phyloP scores from a whole-genome alignment of 257 asterid species.

The Gentiana straminea region DNA sequence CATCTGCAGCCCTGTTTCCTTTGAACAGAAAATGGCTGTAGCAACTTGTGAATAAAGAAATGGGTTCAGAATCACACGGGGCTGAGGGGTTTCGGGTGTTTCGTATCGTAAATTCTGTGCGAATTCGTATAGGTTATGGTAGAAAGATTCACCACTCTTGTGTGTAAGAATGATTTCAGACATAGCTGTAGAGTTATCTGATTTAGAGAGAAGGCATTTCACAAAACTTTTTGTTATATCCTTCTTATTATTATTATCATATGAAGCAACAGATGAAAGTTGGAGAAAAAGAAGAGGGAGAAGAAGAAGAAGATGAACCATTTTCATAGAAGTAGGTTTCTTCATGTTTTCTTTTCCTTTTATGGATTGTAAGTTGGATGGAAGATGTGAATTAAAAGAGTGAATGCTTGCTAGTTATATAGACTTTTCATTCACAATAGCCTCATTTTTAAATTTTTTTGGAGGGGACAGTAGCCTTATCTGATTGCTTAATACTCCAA shows the following conservation, averaged over 20 bases:
- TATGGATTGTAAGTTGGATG: too few species aligned
- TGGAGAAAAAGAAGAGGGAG: neutral
- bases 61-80: conserved; percentile 9
- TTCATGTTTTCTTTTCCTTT: neutral
- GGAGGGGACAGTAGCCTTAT: too few species aligned
- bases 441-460: too few species aligned
- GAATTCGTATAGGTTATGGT: conserved; percentile 1
- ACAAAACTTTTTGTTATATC: neutral
- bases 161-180: conserved; percentile 8
- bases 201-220: conserved; percentile 5
- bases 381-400: too few species aligned
- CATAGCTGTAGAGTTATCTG: neutral
- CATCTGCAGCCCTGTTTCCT: conserved; percentile 6
- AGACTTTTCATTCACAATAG: too few species aligned
- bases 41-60: conserved; percentile 2
- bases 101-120: conserved; percentile 7
- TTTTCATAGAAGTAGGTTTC: too few species aligned
- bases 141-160: conserved; percentile 3
- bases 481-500: too few species aligned
- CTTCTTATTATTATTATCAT: neutral
- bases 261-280: neutral
- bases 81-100: conserved; percentile 4
- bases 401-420: too few species aligned
- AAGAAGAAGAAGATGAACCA: neutral
- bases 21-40: conserved; percentile 12